Percentiles rank a stretch among this genome's conserved stretches.
phyloP scores from a whole-genome alignment of 169 alveolate genomes.

The Plasmodium gaboni region DNA sequence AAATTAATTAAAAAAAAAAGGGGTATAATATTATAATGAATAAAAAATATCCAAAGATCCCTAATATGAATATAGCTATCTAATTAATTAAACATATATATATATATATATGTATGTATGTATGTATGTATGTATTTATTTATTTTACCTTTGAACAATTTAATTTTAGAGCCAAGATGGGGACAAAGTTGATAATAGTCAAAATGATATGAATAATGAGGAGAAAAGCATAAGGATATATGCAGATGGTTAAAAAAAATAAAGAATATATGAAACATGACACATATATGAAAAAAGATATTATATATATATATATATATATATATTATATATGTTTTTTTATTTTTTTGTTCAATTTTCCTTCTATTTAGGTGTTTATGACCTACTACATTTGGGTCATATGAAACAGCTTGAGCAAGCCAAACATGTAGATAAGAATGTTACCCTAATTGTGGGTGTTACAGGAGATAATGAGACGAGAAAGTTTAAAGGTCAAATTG shows the following conservation, averaged over 20 bases:
- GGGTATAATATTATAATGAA: no score
- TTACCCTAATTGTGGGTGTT: constrained; percentile 96
- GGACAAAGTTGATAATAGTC: constrained; percentile 1
- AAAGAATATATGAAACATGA: background rate
- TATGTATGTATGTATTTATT: background rate
- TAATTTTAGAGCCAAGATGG: constrained; percentile 30
- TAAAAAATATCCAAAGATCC: no score
- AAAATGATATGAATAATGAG: constrained; percentile 5
- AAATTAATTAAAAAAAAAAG: no score
- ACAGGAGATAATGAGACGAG: constrained; percentile 96
- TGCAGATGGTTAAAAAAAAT: constrained; percentile 71
- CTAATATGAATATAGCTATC: background rate
- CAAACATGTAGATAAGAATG: constrained; percentile 94
- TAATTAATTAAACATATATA: background rate
- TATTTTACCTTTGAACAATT: background rate
- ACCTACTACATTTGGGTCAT: constrained; percentile 97
- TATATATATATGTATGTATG: background rate
- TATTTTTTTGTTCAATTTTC: background rate
- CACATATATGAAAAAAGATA: background rate
- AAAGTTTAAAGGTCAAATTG: constrained; percentile 94
- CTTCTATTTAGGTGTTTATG: constrained; percentile 93
- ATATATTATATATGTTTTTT: no score
- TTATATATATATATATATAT: no score
- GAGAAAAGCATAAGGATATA: constrained; percentile 54
- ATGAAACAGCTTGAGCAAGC: constrained; percentile 97